Percentiles rank a stretch among this genome's conserved stretches.
Evolutionary conservation across 257 asterid genomes (phyloP).

Genomic region (Solanum paucissectum): DNA sequence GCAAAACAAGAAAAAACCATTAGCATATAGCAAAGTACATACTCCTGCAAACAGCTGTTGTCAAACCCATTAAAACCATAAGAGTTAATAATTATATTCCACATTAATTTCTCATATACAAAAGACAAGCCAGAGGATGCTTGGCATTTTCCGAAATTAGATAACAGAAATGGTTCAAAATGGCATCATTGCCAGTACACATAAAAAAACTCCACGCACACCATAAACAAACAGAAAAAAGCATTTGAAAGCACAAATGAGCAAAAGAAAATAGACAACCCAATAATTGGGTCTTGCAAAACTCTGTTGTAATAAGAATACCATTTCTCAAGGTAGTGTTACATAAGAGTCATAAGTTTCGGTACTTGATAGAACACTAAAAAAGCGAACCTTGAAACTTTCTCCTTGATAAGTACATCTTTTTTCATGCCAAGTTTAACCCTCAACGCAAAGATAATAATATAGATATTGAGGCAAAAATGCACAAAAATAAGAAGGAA

Average conservation of each 20-base stretch:
- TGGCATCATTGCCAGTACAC: background rate
- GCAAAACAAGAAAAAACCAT: conserved; percentile 14
- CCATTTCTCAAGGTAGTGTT: background rate
- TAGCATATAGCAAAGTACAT: background rate
- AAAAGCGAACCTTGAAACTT: background rate
- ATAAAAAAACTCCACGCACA: background rate
- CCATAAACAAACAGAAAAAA: background rate
- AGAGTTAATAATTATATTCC: background rate
- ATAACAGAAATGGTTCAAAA: background rate
- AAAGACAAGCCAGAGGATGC: background rate
- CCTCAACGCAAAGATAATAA: background rate
- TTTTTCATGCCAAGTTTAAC: background rate
- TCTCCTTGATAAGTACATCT: background rate
- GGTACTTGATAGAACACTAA: background rate
- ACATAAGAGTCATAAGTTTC: too few species aligned
- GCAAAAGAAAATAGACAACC: background rate
- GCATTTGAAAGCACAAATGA: background rate
- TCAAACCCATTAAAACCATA: background rate
- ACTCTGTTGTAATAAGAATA: background rate
- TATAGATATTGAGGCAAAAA: background rate
- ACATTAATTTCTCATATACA: background rate
- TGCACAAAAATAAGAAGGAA: background rate
- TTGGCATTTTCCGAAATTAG: background rate
- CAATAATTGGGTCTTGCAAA: background rate
- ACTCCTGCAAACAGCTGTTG: background rate